These are phyloP conservation scores for Monarda citriodora DNA, from an alignment of 305 asterid species.

Conservation along the genomic window DNA sequence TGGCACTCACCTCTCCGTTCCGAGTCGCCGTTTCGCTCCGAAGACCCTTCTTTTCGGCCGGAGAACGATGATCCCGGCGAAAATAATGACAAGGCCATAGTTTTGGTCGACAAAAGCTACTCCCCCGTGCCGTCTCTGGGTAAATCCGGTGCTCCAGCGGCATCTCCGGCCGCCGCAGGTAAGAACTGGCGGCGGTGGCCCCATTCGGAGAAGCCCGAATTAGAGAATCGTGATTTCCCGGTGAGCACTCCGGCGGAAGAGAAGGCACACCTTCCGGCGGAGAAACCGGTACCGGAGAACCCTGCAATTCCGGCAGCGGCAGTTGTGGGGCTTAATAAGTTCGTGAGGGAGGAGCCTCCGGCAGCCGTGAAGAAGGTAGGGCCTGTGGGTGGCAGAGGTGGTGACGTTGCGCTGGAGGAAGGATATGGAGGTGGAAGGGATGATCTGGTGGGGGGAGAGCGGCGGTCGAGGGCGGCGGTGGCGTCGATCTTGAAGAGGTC, in stretches of 20 bases:
- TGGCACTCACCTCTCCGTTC: conserved; percentile 84
- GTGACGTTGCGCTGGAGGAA: conserved; percentile 38
- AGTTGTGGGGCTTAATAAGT: conserved; percentile 37
- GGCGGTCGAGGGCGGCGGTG: conserved; percentile 48
- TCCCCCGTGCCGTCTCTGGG: conserved; percentile 41
- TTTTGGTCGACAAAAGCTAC: conserved; percentile 42
- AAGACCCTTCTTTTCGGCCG: conserved; percentile 39
- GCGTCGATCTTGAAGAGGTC: conserved; percentile 49
- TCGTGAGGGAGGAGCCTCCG: conserved; percentile 47
- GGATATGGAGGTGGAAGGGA: conserved; percentile 36
- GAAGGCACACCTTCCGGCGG: conserved; percentile 14
- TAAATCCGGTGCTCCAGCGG: conserved; percentile 35
- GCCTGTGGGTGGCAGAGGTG: conserved; percentile 29
- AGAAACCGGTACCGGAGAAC: conserved; percentile 18
- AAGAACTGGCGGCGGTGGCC: conserved; percentile 41
- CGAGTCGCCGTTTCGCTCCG: conserved; percentile 59
- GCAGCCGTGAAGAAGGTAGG: conserved; percentile 52
- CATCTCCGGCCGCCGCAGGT: conserved; percentile 30
- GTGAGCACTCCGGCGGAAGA: conserved; percentile 17
- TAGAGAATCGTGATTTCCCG: conserved; percentile 30
- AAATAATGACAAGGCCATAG: conserved; percentile 42
- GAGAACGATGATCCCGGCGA: conserved; percentile 31
- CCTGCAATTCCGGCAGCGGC: conserved; percentile 26
- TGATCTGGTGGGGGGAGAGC: conserved; percentile 46
- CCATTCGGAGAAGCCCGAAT: conserved; percentile 28